Percentiles rank a stretch among this genome's conserved stretches.
Evolutionary conservation across 805 yeast species (phyloP).

Genomic region (Wickerhamomyces xylosicus): DNA sequence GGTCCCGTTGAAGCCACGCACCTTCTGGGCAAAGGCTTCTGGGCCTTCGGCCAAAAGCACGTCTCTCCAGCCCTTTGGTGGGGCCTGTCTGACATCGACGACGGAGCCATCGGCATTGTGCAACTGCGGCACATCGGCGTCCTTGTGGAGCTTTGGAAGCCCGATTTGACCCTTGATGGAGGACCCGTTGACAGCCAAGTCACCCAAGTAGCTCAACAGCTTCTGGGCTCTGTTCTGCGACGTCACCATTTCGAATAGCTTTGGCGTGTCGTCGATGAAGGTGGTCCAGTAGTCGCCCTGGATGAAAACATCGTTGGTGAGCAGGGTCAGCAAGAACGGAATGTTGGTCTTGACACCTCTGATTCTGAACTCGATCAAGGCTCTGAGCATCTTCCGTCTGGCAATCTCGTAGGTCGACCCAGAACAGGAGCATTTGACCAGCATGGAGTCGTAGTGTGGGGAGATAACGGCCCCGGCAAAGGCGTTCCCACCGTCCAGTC

Average conservation of each 20-base stretch:
- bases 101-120: conserved; percentile 50
- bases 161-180: conserved; percentile 95
- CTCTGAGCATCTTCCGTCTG: conserved; percentile 94
- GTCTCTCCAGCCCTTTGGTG: conserved; percentile 87
- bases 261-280: conserved; percentile 95
- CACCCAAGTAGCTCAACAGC: conserved; percentile 82
- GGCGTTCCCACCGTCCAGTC: conserved; percentile 98
- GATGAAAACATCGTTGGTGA: conserved; percentile 84
- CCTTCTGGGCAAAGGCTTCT: conserved; percentile 79
- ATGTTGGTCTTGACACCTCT: conserved; percentile 99
- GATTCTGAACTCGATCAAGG: conserved; percentile 93
- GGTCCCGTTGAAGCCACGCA: conserved; percentile 76
- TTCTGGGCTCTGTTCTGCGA: conserved; percentile 97
- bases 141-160: conserved; percentile 67
- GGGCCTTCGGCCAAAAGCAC: conserved; percentile 81
- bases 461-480: conserved; percentile 94
- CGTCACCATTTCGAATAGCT: conserved; percentile 84
- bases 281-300: conserved; percentile 94
- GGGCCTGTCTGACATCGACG: conserved; percentile 44
- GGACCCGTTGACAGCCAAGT: conserved; percentile 91
- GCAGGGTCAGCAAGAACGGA: conserved; percentile 84
- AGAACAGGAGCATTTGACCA: conserved; percentile 95
- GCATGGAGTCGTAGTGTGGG: conserved; percentile 96
- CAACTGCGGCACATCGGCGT: conserved; percentile 67
- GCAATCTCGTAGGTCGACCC: conserved; percentile 96